Base-by-base conservation (phyloP, 208 protist genomes). In the Leishmania guyanensis region DNA sequence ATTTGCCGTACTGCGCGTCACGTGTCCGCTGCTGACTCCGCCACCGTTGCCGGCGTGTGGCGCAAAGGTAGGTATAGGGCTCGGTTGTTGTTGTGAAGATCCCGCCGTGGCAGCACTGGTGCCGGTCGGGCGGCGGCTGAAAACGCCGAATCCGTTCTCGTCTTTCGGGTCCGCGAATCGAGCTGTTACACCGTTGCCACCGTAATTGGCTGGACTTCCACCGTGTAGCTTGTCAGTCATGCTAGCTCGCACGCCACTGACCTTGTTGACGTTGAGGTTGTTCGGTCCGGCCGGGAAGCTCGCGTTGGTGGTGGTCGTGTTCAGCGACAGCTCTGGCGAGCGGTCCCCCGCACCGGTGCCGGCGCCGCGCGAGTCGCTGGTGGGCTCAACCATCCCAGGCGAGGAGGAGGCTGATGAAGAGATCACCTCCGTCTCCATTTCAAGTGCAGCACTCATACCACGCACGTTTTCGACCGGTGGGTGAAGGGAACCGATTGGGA, bases 391-490 rank as follows among this genome's bases (percentile, higher is more conserved):
- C n/a, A 79, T 72, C 64, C 60, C 53, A 75, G 62, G 79, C 2
- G 78, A 86, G 26, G 82, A 86, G n/a, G 82, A 86, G 20, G 76
- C 77, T 4, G 82, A 86, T 51, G 82, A 86, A 69, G 82, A 82
- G n/a, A 79, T 17, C 71, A 77, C 75, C 70, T 78, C 77, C 60
- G 71, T 33, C 70, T 20, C 73, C 51, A 81, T 71, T 50, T 64
- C 82, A 39, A 75, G 69, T 0, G 77, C 53, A n/a, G 77, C 54
- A 33, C 72, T 81, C 82, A 81, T 85, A 20, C 9, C 22, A 20
- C 17, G 39, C 17, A 26, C n/a, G 5, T 22, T 48, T 80, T 4
- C 60, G 12, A 16, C 33, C 36, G 62, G 16, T 65, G n/a, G 51
- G 65, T 48, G 17, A 9, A 54, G 48, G 46, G 17, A 71, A 22